These are phyloP conservation scores for Dryas octopetala DNA, from an alignment of 306 rosid genomes.

Conservation along the genomic window DNA sequence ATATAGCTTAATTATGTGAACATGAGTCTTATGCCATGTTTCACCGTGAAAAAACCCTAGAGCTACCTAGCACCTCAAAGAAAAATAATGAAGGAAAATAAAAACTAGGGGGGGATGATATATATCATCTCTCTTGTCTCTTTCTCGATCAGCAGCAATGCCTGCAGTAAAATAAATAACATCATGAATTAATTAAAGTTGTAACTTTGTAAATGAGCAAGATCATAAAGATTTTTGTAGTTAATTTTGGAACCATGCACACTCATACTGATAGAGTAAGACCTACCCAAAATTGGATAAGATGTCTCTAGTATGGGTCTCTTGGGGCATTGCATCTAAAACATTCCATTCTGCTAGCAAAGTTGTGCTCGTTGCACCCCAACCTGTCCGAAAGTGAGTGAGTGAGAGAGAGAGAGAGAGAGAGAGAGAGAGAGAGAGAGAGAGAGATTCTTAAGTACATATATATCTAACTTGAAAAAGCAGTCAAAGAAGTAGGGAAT, in stretches of 20 bases:
- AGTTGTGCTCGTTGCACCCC: constrained; percentile 97
- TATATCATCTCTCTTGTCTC: constrained; percentile 21
- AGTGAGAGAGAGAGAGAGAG: constrained; percentile 7
- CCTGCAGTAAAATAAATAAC: constrained; percentile 33
- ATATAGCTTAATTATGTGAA: constrained; percentile 27
- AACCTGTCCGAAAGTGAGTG: constrained; percentile 42
- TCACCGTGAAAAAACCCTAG: constrained; percentile 3
- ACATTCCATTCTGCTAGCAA: constrained; percentile 95
- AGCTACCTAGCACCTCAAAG: constrained; percentile 32
- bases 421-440: background rate
- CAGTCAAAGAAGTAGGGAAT: constrained; percentile 45
- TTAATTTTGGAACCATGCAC: background rate
- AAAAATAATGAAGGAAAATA: constrained; percentile 34
- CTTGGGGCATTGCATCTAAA: constrained; percentile 97
- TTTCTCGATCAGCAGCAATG: constrained; percentile 36
- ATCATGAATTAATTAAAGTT: background rate
- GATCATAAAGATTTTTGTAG: no score
- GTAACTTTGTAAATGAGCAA: background rate
- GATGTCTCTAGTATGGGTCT: constrained; percentile 48
- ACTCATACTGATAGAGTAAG: background rate
- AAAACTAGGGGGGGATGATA: background rate
- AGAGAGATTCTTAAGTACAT: constrained; percentile 21
- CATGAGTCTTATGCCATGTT: constrained; percentile 31
- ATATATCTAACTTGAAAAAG: constrained; percentile 33
- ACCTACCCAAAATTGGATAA: constrained; percentile 28